Evolutionary conservation across 257 asterid species (phyloP).

Genomic region (Nicotiana undulata): DNA sequence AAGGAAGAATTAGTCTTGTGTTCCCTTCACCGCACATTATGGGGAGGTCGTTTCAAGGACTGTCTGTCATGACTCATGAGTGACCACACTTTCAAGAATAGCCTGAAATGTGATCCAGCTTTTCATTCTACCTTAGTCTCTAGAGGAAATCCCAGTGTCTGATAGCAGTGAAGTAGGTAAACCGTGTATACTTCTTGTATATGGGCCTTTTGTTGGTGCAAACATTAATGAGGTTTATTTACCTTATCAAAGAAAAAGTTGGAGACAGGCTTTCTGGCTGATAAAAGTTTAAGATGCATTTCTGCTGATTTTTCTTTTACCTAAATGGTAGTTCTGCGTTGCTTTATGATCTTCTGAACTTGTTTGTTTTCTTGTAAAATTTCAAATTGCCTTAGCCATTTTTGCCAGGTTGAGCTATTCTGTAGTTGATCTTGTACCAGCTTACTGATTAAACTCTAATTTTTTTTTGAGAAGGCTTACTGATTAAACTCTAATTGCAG

Average conservation of each 20-base stretch:
- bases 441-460: constrained; percentile 17
- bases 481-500: constrained; percentile 36
- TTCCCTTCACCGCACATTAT: not conserved
- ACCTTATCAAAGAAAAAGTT: not conserved
- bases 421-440: constrained; percentile 1
- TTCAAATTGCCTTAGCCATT: not conserved
- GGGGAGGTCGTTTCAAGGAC: not conserved
- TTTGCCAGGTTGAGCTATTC: not conserved
- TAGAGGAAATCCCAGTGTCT: not conserved
- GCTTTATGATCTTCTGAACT: not conserved
- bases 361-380: not conserved
- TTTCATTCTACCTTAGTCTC: not conserved
- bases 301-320: not conserved
- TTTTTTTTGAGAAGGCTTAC: constrained; percentile 3
- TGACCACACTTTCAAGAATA: not conserved
- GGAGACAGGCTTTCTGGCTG: not conserved
- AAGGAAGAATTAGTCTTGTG: not conserved
- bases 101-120: not conserved
- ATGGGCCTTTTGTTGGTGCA: no score
- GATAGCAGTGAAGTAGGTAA: not conserved
- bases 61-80: not conserved
- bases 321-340: not conserved
- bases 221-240: no score
- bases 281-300: not conserved
- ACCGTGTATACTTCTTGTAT: not conserved